Base-by-base conservation (phyloP, 1,139 yeast species). In the Kurtzmaniella natalensis region DNA sequence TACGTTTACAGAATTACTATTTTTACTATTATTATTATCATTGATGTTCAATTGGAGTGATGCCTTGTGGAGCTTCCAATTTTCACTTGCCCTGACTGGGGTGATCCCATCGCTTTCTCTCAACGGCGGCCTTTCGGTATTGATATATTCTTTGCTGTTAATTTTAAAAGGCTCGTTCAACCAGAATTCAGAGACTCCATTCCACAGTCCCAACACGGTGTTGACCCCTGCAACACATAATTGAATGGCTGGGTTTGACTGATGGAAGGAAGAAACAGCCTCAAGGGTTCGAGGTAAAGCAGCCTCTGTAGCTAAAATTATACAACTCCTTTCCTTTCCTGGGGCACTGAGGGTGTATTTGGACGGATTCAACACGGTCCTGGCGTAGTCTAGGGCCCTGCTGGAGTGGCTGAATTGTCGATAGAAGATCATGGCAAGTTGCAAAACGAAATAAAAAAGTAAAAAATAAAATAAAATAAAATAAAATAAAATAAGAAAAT, bases 171-270 rank as follows among this genome's bases (percentile, higher is more conserved):
- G 11, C 70, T 42, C 4, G 28, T 64, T 64, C 22, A 64, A 44
- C 79, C 80, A 76, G 31, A 74, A 43, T 46, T 71, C 75, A 6
- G 74, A 59, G 6, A 71, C 50, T 0, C 76, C 79, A 40, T 64
- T 55, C 28, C 72, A 48, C 0, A 67, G 62, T 30, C 55, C 50
- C 6, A 45, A 51, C 10, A 72, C 58, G 2, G 75, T 57, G 41
- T 75, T 79, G 4, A 72, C 60, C 7, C 78, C 75, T 0, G 74
- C 76, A 9, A 69, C 72, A 5, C 70, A 49, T 0, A 71, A 57
- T 43, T 71, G 75, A n/a, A 71, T 32, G 5, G 55, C 45, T 6
- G 56, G 48, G 9, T 50, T 37, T 14, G 41, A 26, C 30, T 57
- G 53, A 41, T 54, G 47, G n/a, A 65, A 44, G 1, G 46, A 39